Evolutionary conservation across 371 early-diverging fungal species (phyloP), one percentile per base, ranked within the genome.

Genomic region (Mortierella sp.): DNA sequence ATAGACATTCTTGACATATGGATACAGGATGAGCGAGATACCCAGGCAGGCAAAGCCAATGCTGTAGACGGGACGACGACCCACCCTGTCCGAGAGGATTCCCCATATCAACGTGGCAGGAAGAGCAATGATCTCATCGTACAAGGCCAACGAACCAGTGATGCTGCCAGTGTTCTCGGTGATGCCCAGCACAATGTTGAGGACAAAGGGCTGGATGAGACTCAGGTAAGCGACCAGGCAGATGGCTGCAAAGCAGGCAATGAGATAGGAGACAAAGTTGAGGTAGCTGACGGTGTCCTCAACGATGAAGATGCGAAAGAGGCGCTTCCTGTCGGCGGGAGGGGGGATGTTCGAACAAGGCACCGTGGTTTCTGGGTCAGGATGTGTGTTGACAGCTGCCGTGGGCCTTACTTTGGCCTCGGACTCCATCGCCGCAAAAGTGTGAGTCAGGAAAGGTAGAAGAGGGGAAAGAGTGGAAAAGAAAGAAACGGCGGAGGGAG

Each of bases 41-140:
- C 81, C 84, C 61, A 87, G 80, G 37, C 80, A 48, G 17, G 72
- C 0, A 62, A 84, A 90, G 0, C 87, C 88, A 14, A 63, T 2
- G 28, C 67, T 53, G 60, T 85, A 90, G 21, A 88, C 83, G 3
- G 60, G 25, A 21, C 82, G 78, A 29, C 87, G 77, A 8, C 88
- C 88, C 28, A 86, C 37, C 0, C 68, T 45, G 54, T 88, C 89
- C 0, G 85, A 85, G 1, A 81, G 57, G 16, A 85, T 17, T 21
- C 91, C 91, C 87, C 89, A 89, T 37, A 85, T 8, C n/a, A 66
- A 40, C 0, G 82, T 81, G 2, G 77, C 60, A 27, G 82, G 50
- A 0, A 89, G 28, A 10, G 85, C 82, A 27, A 85, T 44, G 39
- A 92, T 73, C 78, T 93, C 88, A 51, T 90, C 90, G 60, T 86